These are phyloP conservation scores for Prunus yedoensis DNA, from an alignment of 331 rosid genomes.

Conservation along the genomic window DNA sequence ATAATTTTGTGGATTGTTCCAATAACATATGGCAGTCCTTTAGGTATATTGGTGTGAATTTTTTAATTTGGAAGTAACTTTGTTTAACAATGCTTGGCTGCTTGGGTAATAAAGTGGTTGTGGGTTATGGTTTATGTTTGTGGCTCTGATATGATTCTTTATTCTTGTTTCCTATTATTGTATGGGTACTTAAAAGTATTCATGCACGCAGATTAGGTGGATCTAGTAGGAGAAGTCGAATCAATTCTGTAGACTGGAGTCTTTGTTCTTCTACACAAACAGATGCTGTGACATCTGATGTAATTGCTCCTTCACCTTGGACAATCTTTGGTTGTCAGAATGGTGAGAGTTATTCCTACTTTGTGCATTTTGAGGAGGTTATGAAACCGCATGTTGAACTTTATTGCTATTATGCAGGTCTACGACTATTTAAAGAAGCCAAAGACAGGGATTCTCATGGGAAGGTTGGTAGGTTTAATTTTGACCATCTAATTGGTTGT, in stretches of 20 bases:
- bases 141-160: conserved; percentile 2
- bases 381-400: conserved; percentile 19
- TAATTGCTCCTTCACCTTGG: conserved; percentile 89
- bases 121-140: not conserved
- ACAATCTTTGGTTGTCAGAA: conserved; percentile 85
- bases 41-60: conserved; percentile 37
- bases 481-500: conserved; percentile 29
- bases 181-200: conserved; percentile 13
- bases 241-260: conserved; percentile 67
- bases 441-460: conserved; percentile 62
- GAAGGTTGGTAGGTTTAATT: conserved; percentile 54
- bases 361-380: conserved; percentile 24
- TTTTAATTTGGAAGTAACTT: not conserved
- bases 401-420: conserved; percentile 44
- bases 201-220: conserved; percentile 54
- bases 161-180: conserved; percentile 8
- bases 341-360: conserved; percentile 42
- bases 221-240: conserved; percentile 51
- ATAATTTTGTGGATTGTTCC: conserved; percentile 48
- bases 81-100: not conserved
- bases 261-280: conserved; percentile 46
- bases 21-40: conserved; percentile 75
- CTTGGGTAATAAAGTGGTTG: not conserved
- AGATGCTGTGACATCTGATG: conserved; percentile 59
- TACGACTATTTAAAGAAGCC: conserved; percentile 82